These are phyloP conservation scores for Aspergillus affinis DNA, from an alignment of 495 filamentous ascomycete genomes.

Conservation along the genomic window DNA sequence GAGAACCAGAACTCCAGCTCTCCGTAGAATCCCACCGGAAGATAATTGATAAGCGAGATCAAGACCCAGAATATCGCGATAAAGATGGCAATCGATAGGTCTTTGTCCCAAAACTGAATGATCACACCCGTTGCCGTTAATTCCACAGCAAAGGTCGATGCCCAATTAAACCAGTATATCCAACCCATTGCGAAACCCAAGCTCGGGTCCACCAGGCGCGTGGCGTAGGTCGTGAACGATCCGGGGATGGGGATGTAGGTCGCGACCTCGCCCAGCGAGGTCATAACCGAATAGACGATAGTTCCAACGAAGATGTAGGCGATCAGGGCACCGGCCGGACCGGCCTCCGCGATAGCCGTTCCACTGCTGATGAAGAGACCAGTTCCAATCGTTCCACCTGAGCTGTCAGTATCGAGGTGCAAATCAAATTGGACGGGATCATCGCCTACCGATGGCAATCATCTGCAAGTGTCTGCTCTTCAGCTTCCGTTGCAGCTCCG, in stretches of 20 bases:
- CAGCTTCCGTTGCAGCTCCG: slow-evolving; percentile 48
- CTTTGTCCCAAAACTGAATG: slow-evolving; percentile 64
- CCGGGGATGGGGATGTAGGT: slow-evolving; percentile 71
- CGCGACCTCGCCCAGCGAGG: slow-evolving; percentile 61
- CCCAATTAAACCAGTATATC: slow-evolving; percentile 59
- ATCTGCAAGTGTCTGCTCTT: slow-evolving; percentile 65
- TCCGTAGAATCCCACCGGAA: slow-evolving; percentile 52
- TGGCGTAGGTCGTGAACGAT: slow-evolving; percentile 65
- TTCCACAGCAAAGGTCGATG: slow-evolving; percentile 64
- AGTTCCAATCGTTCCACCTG: slow-evolving; percentile 70
- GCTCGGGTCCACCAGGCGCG: slow-evolving; percentile 64
- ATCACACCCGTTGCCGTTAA: slow-evolving; percentile 65
- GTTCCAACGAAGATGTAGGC: slow-evolving; percentile 58
- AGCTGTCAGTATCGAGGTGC: slow-evolving; percentile 1
- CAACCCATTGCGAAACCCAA: slow-evolving; percentile 73
- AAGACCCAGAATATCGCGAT: slow-evolving; percentile 69
- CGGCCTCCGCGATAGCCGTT: slow-evolving; percentile 58
- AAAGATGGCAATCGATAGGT: slow-evolving; percentile 57
- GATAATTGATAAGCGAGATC: slow-evolving; percentile 60
- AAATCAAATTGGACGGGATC: neutral
- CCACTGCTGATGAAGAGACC: slow-evolving; percentile 72
- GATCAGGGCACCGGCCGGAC: slow-evolving; percentile 62
- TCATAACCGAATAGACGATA: slow-evolving; percentile 52
- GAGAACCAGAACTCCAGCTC: slow-evolving; percentile 67
- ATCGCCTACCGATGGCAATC: slow-evolving; percentile 57